Evolutionary conservation across 148 eudicot species (phyloP).

Genomic region (Agrostemma githago): DNA sequence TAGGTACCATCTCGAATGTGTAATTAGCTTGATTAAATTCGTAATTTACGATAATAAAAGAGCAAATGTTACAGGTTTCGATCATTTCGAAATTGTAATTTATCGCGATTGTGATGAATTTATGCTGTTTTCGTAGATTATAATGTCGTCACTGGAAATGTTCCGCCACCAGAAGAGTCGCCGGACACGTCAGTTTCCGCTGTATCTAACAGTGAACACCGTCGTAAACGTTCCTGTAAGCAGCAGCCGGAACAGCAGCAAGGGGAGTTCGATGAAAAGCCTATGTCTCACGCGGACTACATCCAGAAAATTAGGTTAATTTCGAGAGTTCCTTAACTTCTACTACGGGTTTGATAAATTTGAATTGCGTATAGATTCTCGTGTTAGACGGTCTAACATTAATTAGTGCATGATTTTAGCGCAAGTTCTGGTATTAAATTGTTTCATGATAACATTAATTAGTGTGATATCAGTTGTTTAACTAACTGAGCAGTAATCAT

Average conservation of each 20-base stretch:
- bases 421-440: too few species aligned
- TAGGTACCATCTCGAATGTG: too few species aligned
- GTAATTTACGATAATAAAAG: too few species aligned
- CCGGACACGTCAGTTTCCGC: not conserved
- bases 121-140: conserved; percentile 35
- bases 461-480: too few species aligned
- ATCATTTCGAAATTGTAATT: not conserved
- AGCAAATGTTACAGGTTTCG: too few species aligned
- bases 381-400: not conserved
- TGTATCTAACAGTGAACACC: conserved; percentile 7
- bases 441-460: too few species aligned
- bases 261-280: conserved; percentile 34
- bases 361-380: not conserved
- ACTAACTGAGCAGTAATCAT: too few species aligned
- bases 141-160: conserved; percentile 55
- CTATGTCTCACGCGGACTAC: conserved; percentile 78
- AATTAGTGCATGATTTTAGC: too few species aligned
- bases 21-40: too few species aligned
- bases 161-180: conserved; percentile 29
- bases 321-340: not conserved
- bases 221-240: conserved; percentile 44
- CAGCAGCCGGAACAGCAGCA: conserved; percentile 11
- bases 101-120: not conserved
- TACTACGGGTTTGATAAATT: not conserved
- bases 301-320: conserved; percentile 48